phyloP scores from a whole-genome alignment of 306 rosid genomes.

The Spatholobus suberectus region DNA sequence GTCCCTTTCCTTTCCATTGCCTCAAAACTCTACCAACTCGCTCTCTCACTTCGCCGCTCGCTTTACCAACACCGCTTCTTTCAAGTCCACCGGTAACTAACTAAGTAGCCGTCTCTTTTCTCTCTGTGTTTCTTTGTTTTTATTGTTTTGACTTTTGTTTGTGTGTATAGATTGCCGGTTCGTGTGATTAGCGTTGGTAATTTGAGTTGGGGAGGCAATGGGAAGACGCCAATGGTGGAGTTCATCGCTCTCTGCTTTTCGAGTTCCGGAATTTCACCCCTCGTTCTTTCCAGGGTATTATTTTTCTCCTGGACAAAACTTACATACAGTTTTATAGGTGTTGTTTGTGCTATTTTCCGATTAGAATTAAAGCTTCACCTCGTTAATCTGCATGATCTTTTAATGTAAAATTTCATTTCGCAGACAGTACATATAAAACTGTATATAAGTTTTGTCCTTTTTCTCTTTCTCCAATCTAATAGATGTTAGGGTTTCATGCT shows the following conservation, averaged over 20 bases:
- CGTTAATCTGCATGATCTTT: no score
- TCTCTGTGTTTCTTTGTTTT: not conserved
- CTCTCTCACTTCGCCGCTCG: constrained; percentile 64
- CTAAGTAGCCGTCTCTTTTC: not conserved
- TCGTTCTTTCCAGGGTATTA: constrained; percentile 81
- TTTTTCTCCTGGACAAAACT: no score
- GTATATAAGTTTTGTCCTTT: no score
- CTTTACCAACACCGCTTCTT: constrained; percentile 62
- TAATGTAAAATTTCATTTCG: no score
- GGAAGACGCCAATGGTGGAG: constrained; percentile 95
- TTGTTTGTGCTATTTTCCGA: no score
- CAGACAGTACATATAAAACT: no score
- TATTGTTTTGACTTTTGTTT: no score
- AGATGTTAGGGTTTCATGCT: not conserved
- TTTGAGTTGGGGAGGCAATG: constrained; percentile 98
- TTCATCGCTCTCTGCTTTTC: constrained; percentile 73
- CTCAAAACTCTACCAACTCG: constrained; percentile 66
- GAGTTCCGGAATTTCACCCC: constrained; percentile 67
- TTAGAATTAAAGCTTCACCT: no score
- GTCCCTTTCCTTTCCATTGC: constrained; percentile 70
- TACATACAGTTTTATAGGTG: no score
- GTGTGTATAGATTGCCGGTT: constrained; percentile 67
- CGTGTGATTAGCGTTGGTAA: constrained; percentile 90
- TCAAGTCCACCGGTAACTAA: constrained; percentile 57
- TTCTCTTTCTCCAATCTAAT: not conserved